These are phyloP conservation scores for Sporothrix luriei DNA, from an alignment of 2,329 filamentous ascomycete species.

Conservation along the genomic window DNA sequence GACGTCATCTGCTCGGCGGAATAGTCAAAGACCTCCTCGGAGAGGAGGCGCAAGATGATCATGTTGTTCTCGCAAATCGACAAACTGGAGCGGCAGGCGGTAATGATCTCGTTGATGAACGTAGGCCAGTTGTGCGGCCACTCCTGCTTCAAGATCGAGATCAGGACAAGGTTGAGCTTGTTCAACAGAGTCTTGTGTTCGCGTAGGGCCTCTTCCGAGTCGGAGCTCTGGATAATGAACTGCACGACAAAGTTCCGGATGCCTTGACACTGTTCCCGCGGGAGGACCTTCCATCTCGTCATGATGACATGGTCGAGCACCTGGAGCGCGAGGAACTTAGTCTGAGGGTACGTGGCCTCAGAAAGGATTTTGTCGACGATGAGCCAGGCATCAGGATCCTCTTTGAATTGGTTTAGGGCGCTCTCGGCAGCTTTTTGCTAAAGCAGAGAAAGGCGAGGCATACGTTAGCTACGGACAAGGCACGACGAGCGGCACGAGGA, in stretches of 20 bases:
- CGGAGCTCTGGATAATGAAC: conserved; percentile 94
- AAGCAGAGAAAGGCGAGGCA: conserved; percentile 40
- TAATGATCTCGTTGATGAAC: conserved; percentile 80
- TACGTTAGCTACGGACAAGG: conserved; percentile 43
- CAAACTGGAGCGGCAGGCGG: conserved; percentile 90
- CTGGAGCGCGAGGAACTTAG: conserved; percentile 95
- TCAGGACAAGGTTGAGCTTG: conserved; percentile 96
- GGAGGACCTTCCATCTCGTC: conserved; percentile 98
- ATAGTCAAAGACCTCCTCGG: conserved; percentile 98
- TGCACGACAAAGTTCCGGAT: conserved; percentile 99
- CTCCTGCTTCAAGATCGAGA: conserved; percentile 97
- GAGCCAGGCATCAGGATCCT: conserved; percentile 97
- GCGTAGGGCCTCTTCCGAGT: conserved; percentile 83
- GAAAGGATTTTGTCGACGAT: conserved; percentile 96
- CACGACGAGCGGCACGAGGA: conserved; percentile 25
- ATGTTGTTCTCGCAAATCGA: conserved; percentile 99
- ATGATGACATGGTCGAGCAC: conserved; percentile 98
- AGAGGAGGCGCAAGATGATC: conserved; percentile 92
- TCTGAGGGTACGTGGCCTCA: conserved; percentile 90
- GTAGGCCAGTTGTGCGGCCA: conserved; percentile 98
- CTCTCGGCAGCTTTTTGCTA: conserved; percentile 96
- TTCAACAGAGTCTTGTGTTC: conserved; percentile 87
- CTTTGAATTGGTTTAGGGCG: conserved; percentile 97
- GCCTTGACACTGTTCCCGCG: conserved; percentile 92
- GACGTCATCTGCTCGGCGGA: conserved; percentile 99